phyloP scores from a whole-genome alignment of 441 rosid genomes.

The Dalechampia spathulata region DNA sequence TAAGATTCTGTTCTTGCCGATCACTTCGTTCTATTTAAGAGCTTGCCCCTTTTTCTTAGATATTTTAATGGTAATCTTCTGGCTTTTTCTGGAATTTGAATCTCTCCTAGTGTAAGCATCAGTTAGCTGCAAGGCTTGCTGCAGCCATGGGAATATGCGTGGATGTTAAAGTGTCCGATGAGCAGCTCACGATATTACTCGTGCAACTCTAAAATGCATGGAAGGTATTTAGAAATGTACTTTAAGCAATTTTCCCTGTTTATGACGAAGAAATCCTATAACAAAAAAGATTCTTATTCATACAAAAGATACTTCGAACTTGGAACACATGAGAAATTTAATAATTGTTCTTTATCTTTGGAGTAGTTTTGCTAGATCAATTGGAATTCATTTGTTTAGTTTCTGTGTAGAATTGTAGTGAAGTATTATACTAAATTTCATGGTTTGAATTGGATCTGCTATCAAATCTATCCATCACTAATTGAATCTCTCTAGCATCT shows the following conservation, averaged over 20 bases:
- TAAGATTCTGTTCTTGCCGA: conserved; percentile 26
- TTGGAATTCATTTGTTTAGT: too few species aligned
- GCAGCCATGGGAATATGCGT: conserved; percentile 46
- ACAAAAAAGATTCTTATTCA: too few species aligned
- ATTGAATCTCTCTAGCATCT: too few species aligned
- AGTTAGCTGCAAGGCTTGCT: conserved; percentile 75
- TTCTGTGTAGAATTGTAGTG: too few species aligned
- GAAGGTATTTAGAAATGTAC: background rate
- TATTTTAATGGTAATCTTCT: background rate
- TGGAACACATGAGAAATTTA: too few species aligned
- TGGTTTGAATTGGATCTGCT: too few species aligned
- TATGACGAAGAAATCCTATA: background rate
- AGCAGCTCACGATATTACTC: conserved; percentile 54
- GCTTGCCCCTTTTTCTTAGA: background rate
- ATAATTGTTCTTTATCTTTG: too few species aligned
- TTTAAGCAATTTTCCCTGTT: too few species aligned
- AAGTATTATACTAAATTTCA: too few species aligned
- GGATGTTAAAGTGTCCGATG: conserved; percentile 53
- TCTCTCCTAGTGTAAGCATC: conserved; percentile 67
- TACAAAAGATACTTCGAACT: too few species aligned
- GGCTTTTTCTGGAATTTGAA: background rate
- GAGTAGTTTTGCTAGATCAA: too few species aligned
- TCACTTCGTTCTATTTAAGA: background rate
- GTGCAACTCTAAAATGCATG: conserved; percentile 34
- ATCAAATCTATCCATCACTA: too few species aligned